A percentile compares a stretch with the other conserved stretches of the same genome.
These are phyloP conservation scores for Westerdykella aurantiaca DNA, from an alignment of 2,329 filamentous ascomycete genomes.

Conservation along the genomic window DNA sequence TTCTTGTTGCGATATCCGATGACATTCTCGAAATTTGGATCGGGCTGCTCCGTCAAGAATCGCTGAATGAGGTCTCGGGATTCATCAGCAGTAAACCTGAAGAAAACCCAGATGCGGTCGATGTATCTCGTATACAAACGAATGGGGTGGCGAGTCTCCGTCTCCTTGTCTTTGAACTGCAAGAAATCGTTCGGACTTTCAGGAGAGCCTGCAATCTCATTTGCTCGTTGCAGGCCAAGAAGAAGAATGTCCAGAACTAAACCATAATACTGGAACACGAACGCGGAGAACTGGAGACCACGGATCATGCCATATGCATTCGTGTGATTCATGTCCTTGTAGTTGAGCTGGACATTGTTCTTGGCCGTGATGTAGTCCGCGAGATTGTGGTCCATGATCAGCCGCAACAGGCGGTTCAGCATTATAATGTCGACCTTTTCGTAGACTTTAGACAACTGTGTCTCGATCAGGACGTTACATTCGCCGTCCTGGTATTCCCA, in stretches of 20 bases:
- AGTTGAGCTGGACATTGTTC: constrained; percentile 98
- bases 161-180: constrained; percentile 89
- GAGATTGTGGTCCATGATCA: constrained; percentile 99
- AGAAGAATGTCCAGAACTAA: constrained; percentile 89
- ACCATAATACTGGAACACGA: constrained; percentile 98
- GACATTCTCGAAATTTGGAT: constrained; percentile 98
- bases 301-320: constrained; percentile 99
- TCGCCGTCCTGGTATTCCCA: constrained; percentile 93
- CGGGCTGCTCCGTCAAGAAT: constrained; percentile 95
- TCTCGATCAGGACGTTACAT: constrained; percentile 98
- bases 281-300: constrained; percentile 94
- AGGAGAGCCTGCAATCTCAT: constrained; percentile 91
- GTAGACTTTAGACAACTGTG: constrained; percentile 96
- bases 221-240: constrained; percentile 90
- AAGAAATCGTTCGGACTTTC: constrained; percentile 95
- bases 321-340: constrained; percentile 99
- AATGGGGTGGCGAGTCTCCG: constrained; percentile 89
- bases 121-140: constrained; percentile 97
- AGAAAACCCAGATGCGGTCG: constrained; percentile 97
- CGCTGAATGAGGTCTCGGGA: constrained; percentile 93
- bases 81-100: constrained; percentile 89
- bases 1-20: constrained; percentile 99
- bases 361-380: constrained; percentile 99
- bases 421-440: constrained; percentile 98
- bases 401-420: constrained; percentile 80